Conservation (phyloP, 306 rosid genomes). For the Prunus padus region DNA sequence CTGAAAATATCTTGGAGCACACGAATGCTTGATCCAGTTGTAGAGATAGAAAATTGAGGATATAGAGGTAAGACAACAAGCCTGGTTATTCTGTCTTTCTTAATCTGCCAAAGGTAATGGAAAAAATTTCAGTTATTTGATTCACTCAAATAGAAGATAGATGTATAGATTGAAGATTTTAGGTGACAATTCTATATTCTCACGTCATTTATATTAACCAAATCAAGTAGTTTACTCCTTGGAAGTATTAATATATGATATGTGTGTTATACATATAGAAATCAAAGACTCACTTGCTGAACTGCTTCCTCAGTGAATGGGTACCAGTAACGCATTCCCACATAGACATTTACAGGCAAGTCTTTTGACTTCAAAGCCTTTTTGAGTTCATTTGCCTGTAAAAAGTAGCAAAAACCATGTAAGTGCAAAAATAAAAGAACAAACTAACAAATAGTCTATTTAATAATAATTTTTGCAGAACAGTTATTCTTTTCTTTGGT, state of each 20-base stretch:
- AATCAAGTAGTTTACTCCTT: neutral
- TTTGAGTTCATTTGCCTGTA: constrained; percentile 85
- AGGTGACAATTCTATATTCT: neutral
- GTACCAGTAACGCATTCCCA: constrained; percentile 98
- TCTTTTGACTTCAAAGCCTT: constrained; percentile 79
- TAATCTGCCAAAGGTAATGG: constrained; percentile 58
- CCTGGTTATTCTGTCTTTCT: constrained; percentile 82
- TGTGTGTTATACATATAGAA: neutral
- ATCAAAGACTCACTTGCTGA: constrained; percentile 59
- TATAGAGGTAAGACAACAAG: constrained; percentile 96
- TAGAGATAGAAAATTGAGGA: constrained; percentile 98
- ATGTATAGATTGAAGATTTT: neutral
- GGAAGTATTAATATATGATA: neutral
- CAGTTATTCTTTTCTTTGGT: neutral
- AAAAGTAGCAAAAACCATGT: neutral
- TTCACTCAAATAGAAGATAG: constrained; percentile 12
- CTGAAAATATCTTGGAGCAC: constrained; percentile 76
- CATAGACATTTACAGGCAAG: constrained; percentile 69
- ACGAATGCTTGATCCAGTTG: constrained; percentile 97
- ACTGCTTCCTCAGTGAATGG: constrained; percentile 99
- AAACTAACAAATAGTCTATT: neutral
- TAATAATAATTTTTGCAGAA: neutral
- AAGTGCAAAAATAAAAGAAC: neutral
- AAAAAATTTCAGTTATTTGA: constrained; percentile 5
- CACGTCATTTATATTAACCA: neutral